These are phyloP conservation scores for Oemleria cerasiformis DNA, from an alignment of 306 rosid species.

Conservation along the genomic window DNA sequence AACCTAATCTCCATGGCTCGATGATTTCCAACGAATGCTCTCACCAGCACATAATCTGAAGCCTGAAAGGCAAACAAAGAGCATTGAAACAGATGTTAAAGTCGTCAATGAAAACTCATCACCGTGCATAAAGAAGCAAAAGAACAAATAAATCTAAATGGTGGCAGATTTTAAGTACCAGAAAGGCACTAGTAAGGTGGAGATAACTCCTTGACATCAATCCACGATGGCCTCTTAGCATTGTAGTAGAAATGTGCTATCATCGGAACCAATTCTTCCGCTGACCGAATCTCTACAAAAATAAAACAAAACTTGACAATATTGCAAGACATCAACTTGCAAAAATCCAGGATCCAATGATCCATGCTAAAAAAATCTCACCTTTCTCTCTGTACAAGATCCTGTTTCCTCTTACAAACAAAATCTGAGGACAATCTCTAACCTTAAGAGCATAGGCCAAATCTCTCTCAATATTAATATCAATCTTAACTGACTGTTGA, in stretches of 20 bases:
- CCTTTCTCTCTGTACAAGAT: constrained; percentile 90
- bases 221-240: constrained; percentile 88
- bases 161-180: background rate
- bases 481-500: constrained; percentile 72
- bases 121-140: background rate
- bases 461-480: constrained; percentile 81
- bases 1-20: background rate
- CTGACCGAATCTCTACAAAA: constrained; percentile 54
- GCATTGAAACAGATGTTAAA: background rate
- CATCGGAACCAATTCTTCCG: constrained; percentile 83
- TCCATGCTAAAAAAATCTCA: constrained; percentile 23
- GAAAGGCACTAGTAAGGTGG: constrained; percentile 26
- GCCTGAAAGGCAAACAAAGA: background rate
- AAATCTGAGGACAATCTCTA: constrained; percentile 74
- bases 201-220: constrained; percentile 48
- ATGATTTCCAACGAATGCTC: background rate
- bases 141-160: background rate
- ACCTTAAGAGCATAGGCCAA: constrained; percentile 87
- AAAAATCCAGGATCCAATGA: background rate
- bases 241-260: constrained; percentile 93
- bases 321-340: constrained; percentile 7
- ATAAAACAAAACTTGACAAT: background rate
- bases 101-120: background rate
- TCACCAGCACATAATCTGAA: background rate
- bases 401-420: constrained; percentile 69